Conservation (phyloP, 441 rosid species). For the Manihot esculenta region DNA sequence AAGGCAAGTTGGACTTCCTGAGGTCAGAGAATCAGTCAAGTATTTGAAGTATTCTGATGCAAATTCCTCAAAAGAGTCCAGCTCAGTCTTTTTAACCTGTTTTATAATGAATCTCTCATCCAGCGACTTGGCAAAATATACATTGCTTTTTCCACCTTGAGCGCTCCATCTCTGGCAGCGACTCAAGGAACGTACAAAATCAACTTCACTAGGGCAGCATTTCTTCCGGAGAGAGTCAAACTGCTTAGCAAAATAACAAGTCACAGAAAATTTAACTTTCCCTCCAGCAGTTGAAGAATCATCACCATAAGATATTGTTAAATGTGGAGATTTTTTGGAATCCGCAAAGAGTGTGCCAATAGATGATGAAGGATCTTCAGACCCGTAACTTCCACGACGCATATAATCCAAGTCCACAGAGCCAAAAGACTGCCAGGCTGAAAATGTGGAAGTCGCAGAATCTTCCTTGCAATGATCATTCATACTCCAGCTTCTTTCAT, state of each 20-base stretch:
- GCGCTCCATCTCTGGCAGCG: conserved; percentile 90
- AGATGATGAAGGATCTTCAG: conserved; percentile 53
- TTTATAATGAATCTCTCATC: conserved; percentile 94
- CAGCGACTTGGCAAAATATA: conserved; percentile 83
- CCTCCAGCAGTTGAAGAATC: conserved; percentile 57
- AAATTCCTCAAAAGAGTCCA: conserved; percentile 87
- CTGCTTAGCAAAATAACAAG: conserved; percentile 85
- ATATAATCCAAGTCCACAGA: conserved; percentile 60
- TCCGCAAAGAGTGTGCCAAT: conserved; percentile 40
- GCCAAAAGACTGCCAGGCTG: conserved; percentile 71
- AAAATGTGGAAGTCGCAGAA: conserved; percentile 47
- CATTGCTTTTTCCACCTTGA: conserved; percentile 97
- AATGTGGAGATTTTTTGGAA: conserved; percentile 66
- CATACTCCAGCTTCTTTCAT: conserved; percentile 39
- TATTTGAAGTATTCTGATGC: conserved; percentile 78
- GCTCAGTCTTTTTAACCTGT: conserved; percentile 80
- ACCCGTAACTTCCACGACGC: conserved; percentile 48
- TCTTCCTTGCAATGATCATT: conserved; percentile 40
- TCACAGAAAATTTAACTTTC: conserved; percentile 75
- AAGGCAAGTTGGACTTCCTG: conserved; percentile 90
- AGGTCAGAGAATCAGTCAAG: conserved; percentile 61
- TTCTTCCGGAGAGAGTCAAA: conserved; percentile 75
- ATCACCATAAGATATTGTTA: conserved; percentile 66
- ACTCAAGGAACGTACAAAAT: conserved; percentile 81
- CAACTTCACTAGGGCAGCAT: conserved; percentile 76